Conservation (phyloP, 192 early-diverging fungal genomes). For the Coemansia sp. region DNA sequence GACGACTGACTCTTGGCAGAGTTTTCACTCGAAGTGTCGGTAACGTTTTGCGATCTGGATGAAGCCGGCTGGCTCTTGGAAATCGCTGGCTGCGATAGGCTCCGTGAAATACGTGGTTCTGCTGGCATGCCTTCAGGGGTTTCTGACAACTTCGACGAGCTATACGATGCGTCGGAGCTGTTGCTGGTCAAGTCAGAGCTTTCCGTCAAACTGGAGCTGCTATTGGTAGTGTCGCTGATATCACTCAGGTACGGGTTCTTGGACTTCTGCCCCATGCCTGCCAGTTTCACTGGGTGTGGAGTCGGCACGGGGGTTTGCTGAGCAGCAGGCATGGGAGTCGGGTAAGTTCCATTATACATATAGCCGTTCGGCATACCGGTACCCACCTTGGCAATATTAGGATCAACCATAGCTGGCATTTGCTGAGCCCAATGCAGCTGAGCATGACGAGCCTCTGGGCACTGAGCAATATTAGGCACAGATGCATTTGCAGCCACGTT, state of each 20-base stretch:
- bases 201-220: constrained; percentile 6
- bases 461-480: constrained; percentile 35
- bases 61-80: background rate
- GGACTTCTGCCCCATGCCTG: constrained; percentile 14
- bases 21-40: constrained; percentile 35
- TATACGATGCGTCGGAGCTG: constrained; percentile 30
- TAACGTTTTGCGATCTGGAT: constrained; percentile 3
- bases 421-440: constrained; percentile 6
- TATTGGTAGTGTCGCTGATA: constrained; percentile 18
- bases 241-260: constrained; percentile 50
- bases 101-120: constrained; percentile 1
- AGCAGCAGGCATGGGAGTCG: background rate
- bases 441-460: background rate
- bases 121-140: background rate
- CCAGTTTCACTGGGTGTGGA: constrained; percentile 47
- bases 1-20: constrained; percentile 48
- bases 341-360: background rate
- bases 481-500: constrained; percentile 27
- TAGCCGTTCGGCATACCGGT: background rate
- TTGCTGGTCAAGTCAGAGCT: constrained; percentile 21
- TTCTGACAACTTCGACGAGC: background rate
- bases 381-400: constrained; percentile 3
- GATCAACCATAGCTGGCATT: constrained; percentile 18
- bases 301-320: background rate
- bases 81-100: constrained; percentile 12